Conservation (phyloP, 148 eudicot species). For the Dysphania ambrosioides region DNA sequence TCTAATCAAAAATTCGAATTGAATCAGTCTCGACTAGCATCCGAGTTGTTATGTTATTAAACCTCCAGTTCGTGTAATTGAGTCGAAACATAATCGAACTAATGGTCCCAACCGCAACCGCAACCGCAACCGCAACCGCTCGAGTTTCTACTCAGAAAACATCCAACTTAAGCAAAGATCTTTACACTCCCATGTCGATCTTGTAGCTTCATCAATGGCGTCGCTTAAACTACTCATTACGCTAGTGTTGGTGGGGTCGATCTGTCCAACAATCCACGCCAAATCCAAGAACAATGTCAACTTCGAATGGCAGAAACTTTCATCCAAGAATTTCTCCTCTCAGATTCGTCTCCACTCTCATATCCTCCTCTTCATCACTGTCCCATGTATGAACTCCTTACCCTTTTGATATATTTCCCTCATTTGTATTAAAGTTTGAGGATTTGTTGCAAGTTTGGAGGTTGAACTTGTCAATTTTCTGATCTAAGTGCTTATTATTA, state of each 20-base stretch:
- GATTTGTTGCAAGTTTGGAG: background rate
- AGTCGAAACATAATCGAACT: no score
- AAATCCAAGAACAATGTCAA: background rate
- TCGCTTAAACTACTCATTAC: background rate
- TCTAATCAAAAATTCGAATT: no score
- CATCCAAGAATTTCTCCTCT: constrained; percentile 60
- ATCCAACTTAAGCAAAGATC: no score
- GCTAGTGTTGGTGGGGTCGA: background rate
- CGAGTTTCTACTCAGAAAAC: no score
- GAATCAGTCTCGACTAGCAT: no score
- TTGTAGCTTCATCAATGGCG: background rate
- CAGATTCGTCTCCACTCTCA: constrained; percentile 65
- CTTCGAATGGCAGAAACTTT: constrained; percentile 57
- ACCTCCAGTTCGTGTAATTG: no score
- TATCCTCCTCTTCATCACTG: constrained; percentile 61
- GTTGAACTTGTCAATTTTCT: no score
- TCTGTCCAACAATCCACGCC: background rate
- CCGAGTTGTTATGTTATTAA: no score
- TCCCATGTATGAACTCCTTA: constrained; percentile 55
- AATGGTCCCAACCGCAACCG: no score
- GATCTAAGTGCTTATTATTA: no score
- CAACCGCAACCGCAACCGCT: no score
- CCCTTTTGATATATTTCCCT: background rate
- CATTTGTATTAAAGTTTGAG: background rate
- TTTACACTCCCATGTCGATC: background rate